Evolutionary conservation across 2,329 filamentous ascomycete genomes (phyloP), one percentile per base, ranked within the genome.

Genomic region (Hymenoscyphus scutula): DNA sequence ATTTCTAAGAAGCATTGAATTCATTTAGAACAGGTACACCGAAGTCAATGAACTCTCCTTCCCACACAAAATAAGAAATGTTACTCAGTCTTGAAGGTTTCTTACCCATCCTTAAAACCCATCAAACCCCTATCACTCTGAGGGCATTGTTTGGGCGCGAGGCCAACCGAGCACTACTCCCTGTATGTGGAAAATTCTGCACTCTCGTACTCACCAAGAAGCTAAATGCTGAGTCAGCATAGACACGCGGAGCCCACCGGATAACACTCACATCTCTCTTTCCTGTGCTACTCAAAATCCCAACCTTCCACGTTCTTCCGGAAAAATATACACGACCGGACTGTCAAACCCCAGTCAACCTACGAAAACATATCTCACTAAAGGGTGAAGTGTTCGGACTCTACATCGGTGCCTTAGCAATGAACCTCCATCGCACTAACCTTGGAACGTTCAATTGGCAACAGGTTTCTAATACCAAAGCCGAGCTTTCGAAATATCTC

Each of bases 1-100:
- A 59, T 34, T 59, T 59, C 27, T 25, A 59, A 23, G 23, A 32
- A 15, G 56, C 17, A 2, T 37, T 58, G n/a, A 38, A 37, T 23
- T 30, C n/a, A 27, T 17, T 29, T 58, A 17, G 10, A 23, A 10
- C 41, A 38, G n/a, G 58, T n/a, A n/a, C 19, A 41, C 30, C 11
- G n/a, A 17, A 37, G 25, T n/a, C 10, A 53, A 25, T 30, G 29
- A 23, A 11, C 1, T 48, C n/a, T 48, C 30, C 51, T 17, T n/a
- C 10, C 51, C 51, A 8, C n/a, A n/a, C n/a, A 5, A 6, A 11
- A 53, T 29, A 27, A 27, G 15, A n/a, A 29, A 17, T 53, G 2
- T 11, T 53, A 3, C 51, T 25, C n/a, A 53, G 29, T 30, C 29
- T 53, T 5, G 51, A 53, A 7, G 13, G 17, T 1, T 23, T 53